phyloP scores from a whole-genome alignment of 306 rosid genomes.

The Senna siamea region DNA sequence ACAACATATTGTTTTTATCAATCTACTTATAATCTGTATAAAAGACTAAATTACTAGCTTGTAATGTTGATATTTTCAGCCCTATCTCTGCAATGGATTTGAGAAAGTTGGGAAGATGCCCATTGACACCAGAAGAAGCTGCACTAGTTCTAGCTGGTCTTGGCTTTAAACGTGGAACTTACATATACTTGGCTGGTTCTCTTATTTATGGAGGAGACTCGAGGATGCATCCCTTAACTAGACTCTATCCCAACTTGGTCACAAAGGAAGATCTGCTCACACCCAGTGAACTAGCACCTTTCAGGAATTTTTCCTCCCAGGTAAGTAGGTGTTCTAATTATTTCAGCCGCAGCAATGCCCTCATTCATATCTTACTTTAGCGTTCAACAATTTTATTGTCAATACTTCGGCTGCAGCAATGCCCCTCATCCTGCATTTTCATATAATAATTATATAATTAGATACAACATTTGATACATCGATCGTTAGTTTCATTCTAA shows the following conservation, averaged over 20 bases:
- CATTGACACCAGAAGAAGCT: slow-evolving; percentile 97
- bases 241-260: slow-evolving; percentile 82
- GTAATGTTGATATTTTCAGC: slow-evolving; percentile 40
- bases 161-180: slow-evolving; percentile 71
- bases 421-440: neutral
- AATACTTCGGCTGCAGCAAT: neutral
- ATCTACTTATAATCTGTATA: neutral
- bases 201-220: slow-evolving; percentile 78
- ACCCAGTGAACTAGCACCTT: slow-evolving; percentile 73
- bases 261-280: slow-evolving; percentile 87
- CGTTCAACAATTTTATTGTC: neutral
- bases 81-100: slow-evolving; percentile 57
- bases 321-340: slow-evolving; percentile 41
- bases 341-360: neutral
- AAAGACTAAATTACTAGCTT: neutral
- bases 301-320: slow-evolving; percentile 89
- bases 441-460: too few relatives aligned
- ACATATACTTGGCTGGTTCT: slow-evolving; percentile 88
- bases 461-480: too few relatives aligned
- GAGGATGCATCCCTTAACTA: slow-evolving; percentile 73
- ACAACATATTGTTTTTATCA: slow-evolving; percentile 1
- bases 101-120: slow-evolving; percentile 88
- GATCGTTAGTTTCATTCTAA: too few relatives aligned
- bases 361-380: slow-evolving; percentile 6
- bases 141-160: slow-evolving; percentile 87